A percentile compares a stretch with the other conserved stretches of the same genome.
Conservation (phyloP, 2,329 filamentous ascomycete genomes). For the Lecanicillium sp. region DNA sequence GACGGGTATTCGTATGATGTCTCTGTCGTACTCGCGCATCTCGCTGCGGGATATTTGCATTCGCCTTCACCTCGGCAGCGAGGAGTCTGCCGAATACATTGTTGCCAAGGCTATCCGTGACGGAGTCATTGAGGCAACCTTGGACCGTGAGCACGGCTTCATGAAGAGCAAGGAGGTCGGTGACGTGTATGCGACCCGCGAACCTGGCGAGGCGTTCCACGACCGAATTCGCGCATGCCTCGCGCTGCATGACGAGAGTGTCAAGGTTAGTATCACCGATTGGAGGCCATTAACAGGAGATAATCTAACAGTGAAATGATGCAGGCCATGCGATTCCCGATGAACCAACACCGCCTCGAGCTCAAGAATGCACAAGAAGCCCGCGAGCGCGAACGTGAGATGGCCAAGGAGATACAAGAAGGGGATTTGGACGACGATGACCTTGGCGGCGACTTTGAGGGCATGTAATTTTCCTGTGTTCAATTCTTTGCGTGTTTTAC, state of each 20-base stretch:
- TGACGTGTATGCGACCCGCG: slow-evolving; percentile 91
- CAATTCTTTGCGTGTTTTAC: slow-evolving; percentile 1
- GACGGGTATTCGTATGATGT: slow-evolving; percentile 99
- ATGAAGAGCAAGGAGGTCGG: slow-evolving; percentile 98
- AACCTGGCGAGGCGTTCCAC: slow-evolving; percentile 96
- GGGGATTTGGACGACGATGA: slow-evolving; percentile 96
- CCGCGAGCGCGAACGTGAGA: slow-evolving; percentile 89
- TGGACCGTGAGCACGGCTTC: slow-evolving; percentile 90
- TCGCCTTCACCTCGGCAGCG: slow-evolving; percentile 82
- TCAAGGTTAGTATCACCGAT: slow-evolving; percentile 62
- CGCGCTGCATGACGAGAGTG: slow-evolving; percentile 90
- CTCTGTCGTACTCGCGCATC: slow-evolving; percentile 93
- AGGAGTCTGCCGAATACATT: slow-evolving; percentile 98
- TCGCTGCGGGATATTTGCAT: slow-evolving; percentile 96
- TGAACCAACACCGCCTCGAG: slow-evolving; percentile 97
- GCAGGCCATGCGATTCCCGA: slow-evolving; percentile 95
- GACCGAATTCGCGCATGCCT: slow-evolving; percentile 91
- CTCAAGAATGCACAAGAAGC: slow-evolving; percentile 98
- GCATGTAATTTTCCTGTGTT: slow-evolving; percentile 55
- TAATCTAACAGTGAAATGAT: slow-evolving; percentile 12
- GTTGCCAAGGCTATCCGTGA: slow-evolving; percentile 97
- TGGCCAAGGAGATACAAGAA: slow-evolving; percentile 98
- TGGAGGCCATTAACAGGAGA: background rate
- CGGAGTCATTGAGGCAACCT: slow-evolving; percentile 89
- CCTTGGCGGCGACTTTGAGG: slow-evolving; percentile 91